Evolutionary conservation across 768 basidiomycete species (phyloP).

Genomic region (Tremella mesenterica): DNA sequence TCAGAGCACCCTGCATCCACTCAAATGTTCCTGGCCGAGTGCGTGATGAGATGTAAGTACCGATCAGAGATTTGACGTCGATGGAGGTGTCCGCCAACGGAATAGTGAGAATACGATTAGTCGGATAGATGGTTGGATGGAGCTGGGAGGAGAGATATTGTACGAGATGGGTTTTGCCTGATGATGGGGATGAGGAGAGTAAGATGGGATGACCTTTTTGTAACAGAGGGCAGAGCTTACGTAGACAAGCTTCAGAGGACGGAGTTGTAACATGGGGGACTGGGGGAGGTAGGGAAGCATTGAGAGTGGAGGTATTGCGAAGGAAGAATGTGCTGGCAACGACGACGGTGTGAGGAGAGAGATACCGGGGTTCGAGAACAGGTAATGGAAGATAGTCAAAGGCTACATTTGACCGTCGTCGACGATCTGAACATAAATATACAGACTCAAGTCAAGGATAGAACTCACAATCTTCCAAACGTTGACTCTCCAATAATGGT

Average conservation of each 20-base stretch:
- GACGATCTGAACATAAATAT: constrained; percentile 1
- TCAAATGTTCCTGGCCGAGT: constrained; percentile 79
- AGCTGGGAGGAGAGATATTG: constrained; percentile 64
- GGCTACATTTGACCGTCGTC: not conserved
- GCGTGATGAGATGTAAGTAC: constrained; percentile 83
- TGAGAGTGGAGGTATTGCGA: constrained; percentile 14
- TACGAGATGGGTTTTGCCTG: constrained; percentile 76
- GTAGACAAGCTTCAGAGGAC: constrained; percentile 55
- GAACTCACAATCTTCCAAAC: constrained; percentile 50
- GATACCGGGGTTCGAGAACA: constrained; percentile 51
- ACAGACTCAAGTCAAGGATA: constrained; percentile 46
- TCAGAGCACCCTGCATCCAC: constrained; percentile 90
- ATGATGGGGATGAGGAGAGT: constrained; percentile 73
- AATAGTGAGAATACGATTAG: constrained; percentile 69
- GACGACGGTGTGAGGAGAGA: constrained; percentile 36
- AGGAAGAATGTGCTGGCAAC: constrained; percentile 46
- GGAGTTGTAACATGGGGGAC: constrained; percentile 54
- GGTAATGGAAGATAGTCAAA: no score
- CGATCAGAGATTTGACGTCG: constrained; percentile 84
- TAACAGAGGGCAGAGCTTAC: constrained; percentile 56
- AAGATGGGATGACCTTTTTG: constrained; percentile 68
- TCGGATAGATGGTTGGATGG: constrained; percentile 49
- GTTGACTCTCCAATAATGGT: constrained; percentile 59
- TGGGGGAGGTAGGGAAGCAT: constrained; percentile 2
- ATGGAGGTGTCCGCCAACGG: constrained; percentile 92